Percentiles rank a stretch among this genome's conserved stretches.
Evolutionary conservation across 2,329 filamentous ascomycete species (phyloP).

Genomic region (Hypoxylon sp.): DNA sequence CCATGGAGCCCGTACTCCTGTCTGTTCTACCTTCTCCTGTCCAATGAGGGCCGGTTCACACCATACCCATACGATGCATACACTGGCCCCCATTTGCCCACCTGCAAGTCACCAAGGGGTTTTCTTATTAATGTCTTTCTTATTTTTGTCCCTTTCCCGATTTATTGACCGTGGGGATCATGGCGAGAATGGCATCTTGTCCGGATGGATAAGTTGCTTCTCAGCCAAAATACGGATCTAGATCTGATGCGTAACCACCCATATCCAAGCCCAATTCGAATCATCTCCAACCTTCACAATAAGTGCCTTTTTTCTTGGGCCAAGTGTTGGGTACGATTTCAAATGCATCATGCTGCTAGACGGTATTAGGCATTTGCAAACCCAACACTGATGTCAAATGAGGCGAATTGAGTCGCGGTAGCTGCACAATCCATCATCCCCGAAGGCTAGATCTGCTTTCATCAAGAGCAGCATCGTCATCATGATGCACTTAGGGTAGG

Average conservation of each 20-base stretch:
- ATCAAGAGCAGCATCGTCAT: constrained; percentile 31
- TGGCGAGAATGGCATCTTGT: constrained; percentile 21
- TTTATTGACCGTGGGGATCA: neutral
- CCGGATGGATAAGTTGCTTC: constrained; percentile 4
- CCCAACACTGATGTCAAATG: constrained; percentile 28
- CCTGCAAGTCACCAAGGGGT: constrained; percentile 32
- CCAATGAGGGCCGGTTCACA: neutral
- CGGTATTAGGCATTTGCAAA: constrained; percentile 17
- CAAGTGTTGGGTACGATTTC: neutral
- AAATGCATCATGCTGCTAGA: neutral
- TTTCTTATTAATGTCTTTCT: constrained; percentile 3
- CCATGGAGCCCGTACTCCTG: neutral
- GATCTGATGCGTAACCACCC: constrained; percentile 5
- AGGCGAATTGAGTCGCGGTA: constrained; percentile 38
- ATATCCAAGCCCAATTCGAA: neutral
- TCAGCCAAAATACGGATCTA: neutral
- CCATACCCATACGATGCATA: constrained; percentile 5
- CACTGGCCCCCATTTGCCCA: constrained; percentile 25
- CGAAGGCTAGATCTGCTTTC: constrained; percentile 25
- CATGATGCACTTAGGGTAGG: constrained; percentile 17
- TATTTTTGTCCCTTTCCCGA: neutral
- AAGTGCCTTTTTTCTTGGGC: neutral
- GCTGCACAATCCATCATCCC: constrained; percentile 30
- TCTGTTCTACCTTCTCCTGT: constrained; percentile 1
- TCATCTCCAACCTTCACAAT: neutral